These are phyloP conservation scores for Candida montana DNA, from an alignment of 805 yeast genomes.

Conservation along the genomic window DNA sequence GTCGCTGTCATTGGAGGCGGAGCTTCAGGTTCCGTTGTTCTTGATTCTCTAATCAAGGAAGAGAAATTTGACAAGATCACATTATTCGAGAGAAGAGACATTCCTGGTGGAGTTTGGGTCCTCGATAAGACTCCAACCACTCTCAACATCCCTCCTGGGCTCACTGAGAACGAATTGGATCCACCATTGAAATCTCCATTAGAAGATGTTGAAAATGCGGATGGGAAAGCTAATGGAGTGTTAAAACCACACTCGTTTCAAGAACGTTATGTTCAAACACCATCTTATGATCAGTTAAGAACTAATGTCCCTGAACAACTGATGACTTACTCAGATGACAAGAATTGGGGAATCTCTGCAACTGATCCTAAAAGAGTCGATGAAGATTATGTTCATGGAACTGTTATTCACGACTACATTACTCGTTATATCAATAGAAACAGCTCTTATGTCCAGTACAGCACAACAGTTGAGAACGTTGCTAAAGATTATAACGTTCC, in stretches of 20 bases:
- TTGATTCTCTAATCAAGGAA: slow-evolving; percentile 36
- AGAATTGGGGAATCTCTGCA: slow-evolving; percentile 27
- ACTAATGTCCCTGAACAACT: slow-evolving; percentile 41
- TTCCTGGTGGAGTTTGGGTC: slow-evolving; percentile 41
- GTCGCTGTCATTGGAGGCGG: slow-evolving; percentile 47
- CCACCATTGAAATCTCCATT: no score
- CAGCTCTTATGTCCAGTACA: slow-evolving; percentile 23
- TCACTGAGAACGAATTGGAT: slow-evolving; percentile 22
- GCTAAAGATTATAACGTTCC: slow-evolving; percentile 14
- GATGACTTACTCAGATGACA: slow-evolving; percentile 41
- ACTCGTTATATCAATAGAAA: slow-evolving; percentile 35
- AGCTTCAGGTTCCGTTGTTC: slow-evolving; percentile 41
- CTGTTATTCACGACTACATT: slow-evolving; percentile 52
- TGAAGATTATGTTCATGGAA: slow-evolving; percentile 31
- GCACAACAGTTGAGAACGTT: slow-evolving; percentile 37
- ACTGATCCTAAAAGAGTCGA: slow-evolving; percentile 25
- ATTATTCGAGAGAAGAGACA: slow-evolving; percentile 36
- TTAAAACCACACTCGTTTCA: no score
- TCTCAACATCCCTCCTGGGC: slow-evolving; percentile 25
- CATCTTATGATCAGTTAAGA: slow-evolving; percentile 26
- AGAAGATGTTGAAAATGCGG: no score
- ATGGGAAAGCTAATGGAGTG: no score
- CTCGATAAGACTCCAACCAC: slow-evolving; percentile 27
- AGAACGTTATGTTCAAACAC: slow-evolving; percentile 27
- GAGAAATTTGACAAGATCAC: slow-evolving; percentile 28